Percentiles rank a stretch among this genome's conserved stretches.
Evolutionary conservation across 2,329 filamentous ascomycete species (phyloP).

Genomic region (Talaromyces sp.): DNA sequence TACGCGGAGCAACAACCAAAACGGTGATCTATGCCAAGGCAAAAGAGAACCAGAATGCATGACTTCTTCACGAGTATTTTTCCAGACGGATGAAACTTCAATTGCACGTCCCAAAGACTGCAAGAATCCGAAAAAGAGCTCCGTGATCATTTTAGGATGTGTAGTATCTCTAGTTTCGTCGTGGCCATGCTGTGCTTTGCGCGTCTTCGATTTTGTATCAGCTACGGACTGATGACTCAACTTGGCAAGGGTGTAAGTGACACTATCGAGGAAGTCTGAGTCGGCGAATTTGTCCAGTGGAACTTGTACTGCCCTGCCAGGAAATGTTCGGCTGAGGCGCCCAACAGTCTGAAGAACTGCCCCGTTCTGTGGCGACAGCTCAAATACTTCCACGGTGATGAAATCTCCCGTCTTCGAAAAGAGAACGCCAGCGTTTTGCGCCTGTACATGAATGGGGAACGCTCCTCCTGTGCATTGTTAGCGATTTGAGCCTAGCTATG

Average conservation of each 20-base stretch:
- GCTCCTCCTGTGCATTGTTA: constrained; percentile 14
- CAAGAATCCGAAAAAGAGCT: constrained; percentile 46
- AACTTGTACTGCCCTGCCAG: background rate
- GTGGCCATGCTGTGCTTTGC: constrained; percentile 36
- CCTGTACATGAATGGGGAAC: constrained; percentile 39
- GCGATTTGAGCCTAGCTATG: background rate
- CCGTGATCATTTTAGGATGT: constrained; percentile 49
- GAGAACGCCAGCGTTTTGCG: constrained; percentile 47
- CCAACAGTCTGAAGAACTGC: too few relatives aligned
- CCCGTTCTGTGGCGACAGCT: constrained; percentile 41
- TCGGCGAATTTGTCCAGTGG: background rate
- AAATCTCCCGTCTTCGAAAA: constrained; percentile 25
- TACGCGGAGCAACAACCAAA: constrained; percentile 55
- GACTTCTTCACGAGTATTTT: constrained; percentile 53
- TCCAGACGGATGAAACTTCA: constrained; percentile 36
- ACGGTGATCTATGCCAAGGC: constrained; percentile 50
- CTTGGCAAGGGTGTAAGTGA: constrained; percentile 31
- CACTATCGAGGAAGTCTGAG: constrained; percentile 11
- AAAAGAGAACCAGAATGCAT: constrained; percentile 32
- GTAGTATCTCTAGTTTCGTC: constrained; percentile 47
- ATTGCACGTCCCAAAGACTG: constrained; percentile 32
- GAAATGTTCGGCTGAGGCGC: constrained; percentile 25
- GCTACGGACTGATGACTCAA: constrained; percentile 33
- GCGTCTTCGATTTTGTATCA: constrained; percentile 30
- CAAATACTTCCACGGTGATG: constrained; percentile 41